These are phyloP conservation scores for Senna tora DNA, from an alignment of 306 rosid genomes.

Conservation along the genomic window DNA sequence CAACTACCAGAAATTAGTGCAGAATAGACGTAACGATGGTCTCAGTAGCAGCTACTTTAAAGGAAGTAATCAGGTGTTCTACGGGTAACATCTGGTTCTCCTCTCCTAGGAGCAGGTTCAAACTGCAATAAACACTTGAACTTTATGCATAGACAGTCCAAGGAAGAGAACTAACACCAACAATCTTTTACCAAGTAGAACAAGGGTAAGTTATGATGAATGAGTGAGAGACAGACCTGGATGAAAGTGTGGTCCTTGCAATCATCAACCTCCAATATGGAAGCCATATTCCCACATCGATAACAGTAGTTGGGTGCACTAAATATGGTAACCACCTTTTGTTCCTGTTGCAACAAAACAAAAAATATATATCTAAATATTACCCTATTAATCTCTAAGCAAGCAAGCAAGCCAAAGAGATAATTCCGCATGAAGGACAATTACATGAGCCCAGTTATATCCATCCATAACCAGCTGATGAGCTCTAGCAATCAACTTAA, in stretches of 20 bases:
- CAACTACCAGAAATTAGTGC: conserved; percentile 50
- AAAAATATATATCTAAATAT: conserved; percentile 16
- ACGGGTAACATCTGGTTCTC: conserved; percentile 99
- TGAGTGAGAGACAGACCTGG: conserved; percentile 63
- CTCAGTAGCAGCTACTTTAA: conserved; percentile 50
- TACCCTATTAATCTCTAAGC: conserved; percentile 20
- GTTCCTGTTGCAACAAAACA: conserved; percentile 77
- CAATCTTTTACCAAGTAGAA: background rate
- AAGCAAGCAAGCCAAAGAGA: conserved; percentile 32
- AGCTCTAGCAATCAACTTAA: conserved; percentile 98
- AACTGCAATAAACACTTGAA: conserved; percentile 59
- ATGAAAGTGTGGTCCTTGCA: conserved; percentile 92
- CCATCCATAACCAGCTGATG: conserved; percentile 99
- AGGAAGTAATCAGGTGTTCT: conserved; percentile 99
- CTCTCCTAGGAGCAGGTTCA: conserved; percentile 99
- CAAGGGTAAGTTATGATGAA: conserved; percentile 17
- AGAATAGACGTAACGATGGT: conserved; percentile 37
- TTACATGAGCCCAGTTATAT: conserved; percentile 99
- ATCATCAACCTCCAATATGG: conserved; percentile 98
- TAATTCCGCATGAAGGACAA: conserved; percentile 27
- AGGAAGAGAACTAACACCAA: conserved; percentile 18
- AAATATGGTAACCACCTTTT: conserved; percentile 98
- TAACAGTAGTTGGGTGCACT: conserved; percentile 99
- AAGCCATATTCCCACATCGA: conserved; percentile 99
- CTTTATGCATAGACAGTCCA: conserved; percentile 32